Evolutionary conservation across 2,329 filamentous ascomycete genomes (phyloP), one percentile per base, ranked within the genome.

Genomic region (Alternaria triticimaculans): DNA sequence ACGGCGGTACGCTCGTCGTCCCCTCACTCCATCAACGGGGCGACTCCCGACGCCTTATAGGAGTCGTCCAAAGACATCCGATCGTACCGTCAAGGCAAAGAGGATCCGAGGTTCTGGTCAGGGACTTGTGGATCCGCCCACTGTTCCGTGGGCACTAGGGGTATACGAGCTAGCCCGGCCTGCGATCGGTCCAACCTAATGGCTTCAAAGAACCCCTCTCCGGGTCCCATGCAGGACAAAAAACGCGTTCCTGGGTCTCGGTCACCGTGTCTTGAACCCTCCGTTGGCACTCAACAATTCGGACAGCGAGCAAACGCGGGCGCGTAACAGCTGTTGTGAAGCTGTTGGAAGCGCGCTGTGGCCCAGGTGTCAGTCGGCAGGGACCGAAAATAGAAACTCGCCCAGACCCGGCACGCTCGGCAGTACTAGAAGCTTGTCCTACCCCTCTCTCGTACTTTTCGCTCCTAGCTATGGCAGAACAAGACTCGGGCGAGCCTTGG

Each of bases 381-480:
- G 49, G 37, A 33, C 49, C 37, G 30, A 53, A 53, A 53, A 53
- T 53, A 53, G 49, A 30, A 53, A n/a, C 30, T 10, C 6, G 20
- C 49, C 49, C 21, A 53, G 49, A 53, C 49, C 37, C 49, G 49
- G 49, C 49, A 23, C 49, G 33, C 49, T 37, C 49, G 49, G 49
- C 49, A 37, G 30, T 53, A 53, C 49, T 53, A n/a, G 20, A 41
- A 53, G 37, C 28, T 33, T 53, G 33, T 12, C 33, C 49, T 53
- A 41, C 49, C 49, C 49, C 49, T 53, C 49, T 53, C 49, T 53
- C 49, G 49, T 53, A 41, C 49, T 53, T 41, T 41, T 53, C 37
- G 49, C 37, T 53, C 20, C 28, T 14, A 53, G 30, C 30, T 25
- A 53, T 41, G 28, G 30, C 23, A 23, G 49, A 41, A 23, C 49